phyloP scores from a whole-genome alignment of 2,329 filamentous ascomycete species.

The Exophiala xenobiotica region DNA sequence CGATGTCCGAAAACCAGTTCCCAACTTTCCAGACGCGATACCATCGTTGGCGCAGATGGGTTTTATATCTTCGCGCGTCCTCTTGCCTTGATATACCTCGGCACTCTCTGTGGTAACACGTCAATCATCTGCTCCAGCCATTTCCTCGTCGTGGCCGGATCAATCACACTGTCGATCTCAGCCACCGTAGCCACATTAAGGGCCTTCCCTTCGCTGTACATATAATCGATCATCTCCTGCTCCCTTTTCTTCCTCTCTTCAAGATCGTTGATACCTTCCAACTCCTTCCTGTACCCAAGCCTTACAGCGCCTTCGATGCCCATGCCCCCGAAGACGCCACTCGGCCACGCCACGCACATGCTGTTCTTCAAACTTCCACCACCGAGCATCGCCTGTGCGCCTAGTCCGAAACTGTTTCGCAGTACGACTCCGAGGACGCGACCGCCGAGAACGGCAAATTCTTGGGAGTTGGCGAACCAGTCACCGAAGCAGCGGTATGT shows the following conservation, averaged over 20 bases:
- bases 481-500: slow-evolving; percentile 26
- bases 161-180: slow-evolving; percentile 24
- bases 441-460: slow-evolving; percentile 22
- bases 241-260: background rate
- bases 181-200: slow-evolving; percentile 22
- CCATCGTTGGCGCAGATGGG: slow-evolving; percentile 1
- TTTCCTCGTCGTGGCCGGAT: slow-evolving; percentile 24
- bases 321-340: slow-evolving; percentile 24
- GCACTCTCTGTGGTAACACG: slow-evolving; percentile 22
- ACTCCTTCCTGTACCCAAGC: slow-evolving; percentile 22
- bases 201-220: slow-evolving; percentile 22
- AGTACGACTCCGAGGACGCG: slow-evolving; percentile 21
- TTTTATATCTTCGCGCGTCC: slow-evolving; percentile 23
- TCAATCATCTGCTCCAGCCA: slow-evolving; percentile 24
- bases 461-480: slow-evolving; percentile 25
- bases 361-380: slow-evolving; percentile 25
- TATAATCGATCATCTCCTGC: slow-evolving; percentile 2
- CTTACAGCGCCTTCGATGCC: slow-evolving; percentile 24
- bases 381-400: slow-evolving; percentile 25
- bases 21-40: too few relatives aligned
- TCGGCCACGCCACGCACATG: slow-evolving; percentile 26
- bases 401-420: slow-evolving; percentile 24
- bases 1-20: too few relatives aligned
- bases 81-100: slow-evolving; percentile 22
- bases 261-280: slow-evolving; percentile 19